These are phyloP conservation scores for Pulicaria dysenterica DNA, from an alignment of 129 eudicot species.

Conservation along the genomic window DNA sequence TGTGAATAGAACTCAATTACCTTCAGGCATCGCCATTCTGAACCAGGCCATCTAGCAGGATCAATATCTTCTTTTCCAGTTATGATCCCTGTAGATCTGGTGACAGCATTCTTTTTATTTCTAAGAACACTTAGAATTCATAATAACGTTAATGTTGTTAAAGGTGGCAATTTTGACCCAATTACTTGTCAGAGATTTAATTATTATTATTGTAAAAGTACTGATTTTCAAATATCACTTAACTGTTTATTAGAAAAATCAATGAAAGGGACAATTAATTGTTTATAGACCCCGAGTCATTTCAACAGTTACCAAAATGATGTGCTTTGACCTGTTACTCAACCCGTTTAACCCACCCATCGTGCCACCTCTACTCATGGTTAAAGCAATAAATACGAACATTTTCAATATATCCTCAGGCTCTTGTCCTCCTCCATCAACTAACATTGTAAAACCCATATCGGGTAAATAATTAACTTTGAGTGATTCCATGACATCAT, in stretches of 20 bases:
- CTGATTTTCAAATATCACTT: neutral
- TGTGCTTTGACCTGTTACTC: neutral
- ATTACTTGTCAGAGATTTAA: neutral
- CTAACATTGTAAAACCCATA: slow-evolving; percentile 15
- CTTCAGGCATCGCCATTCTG: slow-evolving; percentile 42
- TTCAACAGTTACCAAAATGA: neutral
- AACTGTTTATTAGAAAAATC: neutral
- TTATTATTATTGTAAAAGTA: neutral
- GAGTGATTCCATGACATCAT: slow-evolving; percentile 4
- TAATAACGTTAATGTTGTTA: neutral
- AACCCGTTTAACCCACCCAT: slow-evolving; percentile 5
- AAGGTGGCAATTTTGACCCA: neutral
- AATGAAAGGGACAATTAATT: neutral
- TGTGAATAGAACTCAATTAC: slow-evolving; percentile 13
- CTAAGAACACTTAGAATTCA: neutral
- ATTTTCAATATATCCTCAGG: neutral
- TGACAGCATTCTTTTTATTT: neutral
- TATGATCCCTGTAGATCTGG: slow-evolving; percentile 30
- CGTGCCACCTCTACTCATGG: neutral
- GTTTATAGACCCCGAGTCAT: neutral
- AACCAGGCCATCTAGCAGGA: slow-evolving; percentile 30
- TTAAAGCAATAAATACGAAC: neutral
- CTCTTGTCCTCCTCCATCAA: slow-evolving; percentile 18
- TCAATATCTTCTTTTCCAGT: slow-evolving; percentile 25
- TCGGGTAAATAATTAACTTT: neutral